phyloP scores from a whole-genome alignment of 1,139 yeast genomes.

The Martiniozyma asiatica region DNA sequence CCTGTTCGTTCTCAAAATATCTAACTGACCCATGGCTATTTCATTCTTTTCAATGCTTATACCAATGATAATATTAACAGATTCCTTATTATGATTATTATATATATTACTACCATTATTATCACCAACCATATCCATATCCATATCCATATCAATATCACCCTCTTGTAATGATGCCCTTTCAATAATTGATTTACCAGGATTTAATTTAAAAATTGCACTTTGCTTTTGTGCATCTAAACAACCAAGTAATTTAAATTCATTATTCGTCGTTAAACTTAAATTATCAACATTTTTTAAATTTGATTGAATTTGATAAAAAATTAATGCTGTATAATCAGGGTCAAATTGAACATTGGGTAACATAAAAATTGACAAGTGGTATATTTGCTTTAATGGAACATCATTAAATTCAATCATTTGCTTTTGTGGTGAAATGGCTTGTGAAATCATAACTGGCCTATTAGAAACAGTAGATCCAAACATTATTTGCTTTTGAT shows the following conservation, averaged over 20 bases:
- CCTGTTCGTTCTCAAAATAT: slow-evolving; percentile 18
- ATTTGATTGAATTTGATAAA: slow-evolving; percentile 51
- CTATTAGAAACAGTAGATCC: slow-evolving; percentile 23
- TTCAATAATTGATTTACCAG: slow-evolving; percentile 10
- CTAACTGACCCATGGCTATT: slow-evolving; percentile 43
- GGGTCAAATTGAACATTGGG: slow-evolving; percentile 45
- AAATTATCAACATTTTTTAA: slow-evolving; percentile 14
- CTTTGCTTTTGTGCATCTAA: slow-evolving; percentile 70
- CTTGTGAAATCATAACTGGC: slow-evolving; percentile 21
- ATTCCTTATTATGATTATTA: too few relatives aligned
- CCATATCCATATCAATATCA: slow-evolving; percentile 26
- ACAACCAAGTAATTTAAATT: slow-evolving; percentile 71
- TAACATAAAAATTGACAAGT: slow-evolving; percentile 22
- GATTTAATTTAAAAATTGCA: slow-evolving; percentile 72
- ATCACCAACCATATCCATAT: slow-evolving; percentile 2
- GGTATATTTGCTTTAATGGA: slow-evolving; percentile 18
- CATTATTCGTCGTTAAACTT: slow-evolving; percentile 25
- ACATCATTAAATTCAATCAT: slow-evolving; percentile 18
- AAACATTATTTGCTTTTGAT: slow-evolving; percentile 22
- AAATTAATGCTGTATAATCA: slow-evolving; percentile 69
- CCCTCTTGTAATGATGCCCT: slow-evolving; percentile 13
- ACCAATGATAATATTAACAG: slow-evolving; percentile 48
- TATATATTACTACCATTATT: too few relatives aligned
- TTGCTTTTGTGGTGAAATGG: slow-evolving; percentile 20
- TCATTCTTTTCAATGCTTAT: slow-evolving; percentile 73